Evolutionary conservation across 768 basidiomycete genomes (phyloP).

Genomic region (Tylopilus rubrobrunneus): DNA sequence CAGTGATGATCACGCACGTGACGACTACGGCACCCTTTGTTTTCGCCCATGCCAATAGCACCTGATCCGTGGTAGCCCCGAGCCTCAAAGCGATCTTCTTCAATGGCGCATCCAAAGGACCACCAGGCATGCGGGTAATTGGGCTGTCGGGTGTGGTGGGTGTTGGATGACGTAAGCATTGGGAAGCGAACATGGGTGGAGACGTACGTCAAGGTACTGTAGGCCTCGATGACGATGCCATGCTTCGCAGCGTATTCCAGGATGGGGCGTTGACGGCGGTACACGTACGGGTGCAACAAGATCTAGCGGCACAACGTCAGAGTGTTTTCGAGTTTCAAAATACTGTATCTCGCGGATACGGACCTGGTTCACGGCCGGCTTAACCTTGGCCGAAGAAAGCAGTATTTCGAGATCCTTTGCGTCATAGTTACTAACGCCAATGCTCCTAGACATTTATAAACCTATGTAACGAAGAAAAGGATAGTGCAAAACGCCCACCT

Average conservation of each 20-base stretch:
- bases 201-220: constrained; percentile 60
- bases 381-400: constrained; percentile 56
- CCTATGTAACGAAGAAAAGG: neutral
- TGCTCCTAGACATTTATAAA: constrained; percentile 42
- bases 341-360: neutral
- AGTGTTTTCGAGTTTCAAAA: neutral
- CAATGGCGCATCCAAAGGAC: constrained; percentile 61
- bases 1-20: constrained; percentile 40
- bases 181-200: neutral
- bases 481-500: constrained; percentile 39
- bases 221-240: constrained; percentile 68
- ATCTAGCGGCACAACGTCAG: constrained; percentile 42
- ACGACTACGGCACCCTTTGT: constrained; percentile 65
- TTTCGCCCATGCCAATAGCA: constrained; percentile 70
- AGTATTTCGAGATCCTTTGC: constrained; percentile 51
- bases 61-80: constrained; percentile 57
- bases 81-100: constrained; percentile 49
- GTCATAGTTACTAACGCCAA: constrained; percentile 70
- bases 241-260: constrained; percentile 56
- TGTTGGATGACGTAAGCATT: neutral
- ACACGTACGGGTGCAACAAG: constrained; percentile 69
- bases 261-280: constrained; percentile 46
- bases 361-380: constrained; percentile 72
- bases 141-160: constrained; percentile 39
- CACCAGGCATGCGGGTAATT: constrained; percentile 57